Evolutionary conservation across 208 protist species (phyloP).

Genomic region (Giardia duodenalis): DNA sequence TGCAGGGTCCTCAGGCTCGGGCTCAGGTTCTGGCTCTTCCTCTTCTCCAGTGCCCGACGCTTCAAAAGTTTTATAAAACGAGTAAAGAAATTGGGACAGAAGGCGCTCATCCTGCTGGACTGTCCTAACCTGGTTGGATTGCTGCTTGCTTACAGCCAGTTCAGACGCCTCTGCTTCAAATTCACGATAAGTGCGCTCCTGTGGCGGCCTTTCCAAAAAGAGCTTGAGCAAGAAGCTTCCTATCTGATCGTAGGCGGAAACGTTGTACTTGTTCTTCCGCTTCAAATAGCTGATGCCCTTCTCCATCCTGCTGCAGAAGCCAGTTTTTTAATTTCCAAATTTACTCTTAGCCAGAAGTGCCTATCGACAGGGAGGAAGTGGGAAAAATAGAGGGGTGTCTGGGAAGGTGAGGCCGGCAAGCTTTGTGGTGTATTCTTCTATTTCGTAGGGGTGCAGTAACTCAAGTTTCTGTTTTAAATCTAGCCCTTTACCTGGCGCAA

Average conservation of each 20-base stretch:
- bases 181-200: background rate
- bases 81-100: background rate
- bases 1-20: background rate
- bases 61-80: background rate
- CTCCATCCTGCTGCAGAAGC: background rate
- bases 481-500: no score
- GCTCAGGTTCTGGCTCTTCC: background rate
- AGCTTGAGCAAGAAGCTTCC: background rate
- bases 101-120: background rate
- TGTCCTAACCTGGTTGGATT: background rate
- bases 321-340: background rate
- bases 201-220: slow-evolving; percentile 9
- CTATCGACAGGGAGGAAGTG: background rate
- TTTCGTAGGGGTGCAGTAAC: no score
- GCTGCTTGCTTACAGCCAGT: background rate
- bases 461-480: no score
- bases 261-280: background rate
- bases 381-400: background rate
- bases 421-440: background rate
- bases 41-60: background rate
- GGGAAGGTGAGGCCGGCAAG: background rate
- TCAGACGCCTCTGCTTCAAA: slow-evolving; percentile 4
- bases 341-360: background rate
- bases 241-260: slow-evolving; percentile 22
- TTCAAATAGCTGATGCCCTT: slow-evolving; percentile 17